Evolutionary conservation across 108 stramenopile species (phyloP), one percentile per base, ranked within the genome.

Genomic region (Seminavis robusta): DNA sequence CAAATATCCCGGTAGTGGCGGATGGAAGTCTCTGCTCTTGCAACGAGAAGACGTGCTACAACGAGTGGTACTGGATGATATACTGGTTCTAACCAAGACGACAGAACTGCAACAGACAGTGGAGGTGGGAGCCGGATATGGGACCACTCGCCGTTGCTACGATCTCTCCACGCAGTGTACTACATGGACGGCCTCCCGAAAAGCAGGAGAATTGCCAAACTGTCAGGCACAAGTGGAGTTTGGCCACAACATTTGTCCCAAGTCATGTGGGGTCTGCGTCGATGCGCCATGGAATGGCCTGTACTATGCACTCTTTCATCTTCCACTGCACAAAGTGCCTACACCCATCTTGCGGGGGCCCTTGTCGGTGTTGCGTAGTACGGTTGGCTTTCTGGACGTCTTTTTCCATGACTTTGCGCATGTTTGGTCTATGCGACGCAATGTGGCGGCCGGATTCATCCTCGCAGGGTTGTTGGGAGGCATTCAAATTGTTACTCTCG

Each of bases 221-320:
- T 50, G 60, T 40, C 29, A 31, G 21, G 47, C 24, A 9, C 45
- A 59, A 48, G 16, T 47, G 4, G 42, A 33, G 4, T 65, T 65
- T 56, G 13, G 25, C 13, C 54, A 65, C 41, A 5, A 31, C 9
- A 56, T 56, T 42, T 65, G 63, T 41, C 30, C 54, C 25, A 43
- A 55, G 21, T 26, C 26, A 17, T 65, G 63, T 39, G 63, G 55
- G 4, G 55, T 65, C 16, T 62, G 61, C 41, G 16, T 37, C 13
- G 33, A 33, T 19, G n/a, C n/a, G n/a, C 15, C 33, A 25, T 52
- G 51, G 51, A 52, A 52, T 28, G 51, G 30, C 6, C 8, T 52
- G 17, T 32, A 52, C 51, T 52, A 52, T 23, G 6, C 5, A 4
- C 32, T 52, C 16, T 4, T 52, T 4, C 51, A 52, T 28, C 10